These are phyloP conservation scores for Diaporthe sp. DNA, from an alignment of 2,329 filamentous ascomycete species.

Conservation along the genomic window DNA sequence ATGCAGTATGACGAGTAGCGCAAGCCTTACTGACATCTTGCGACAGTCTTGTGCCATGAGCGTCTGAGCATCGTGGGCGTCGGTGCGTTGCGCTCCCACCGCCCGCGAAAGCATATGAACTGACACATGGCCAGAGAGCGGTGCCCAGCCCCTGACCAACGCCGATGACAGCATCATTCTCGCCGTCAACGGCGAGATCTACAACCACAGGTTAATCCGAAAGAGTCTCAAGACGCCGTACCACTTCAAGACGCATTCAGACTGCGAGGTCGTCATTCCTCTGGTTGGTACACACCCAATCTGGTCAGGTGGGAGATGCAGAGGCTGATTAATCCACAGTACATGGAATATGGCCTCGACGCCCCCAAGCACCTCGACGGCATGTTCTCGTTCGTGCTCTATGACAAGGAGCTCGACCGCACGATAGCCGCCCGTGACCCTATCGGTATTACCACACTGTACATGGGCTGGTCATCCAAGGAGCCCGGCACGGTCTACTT, in stretches of 20 bases:
- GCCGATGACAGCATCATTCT: constrained; percentile 88
- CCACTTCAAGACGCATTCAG: constrained; percentile 98
- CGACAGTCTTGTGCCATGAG: constrained; percentile 91
- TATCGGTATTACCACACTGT: constrained; percentile 96
- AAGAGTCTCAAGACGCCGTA: constrained; percentile 87
- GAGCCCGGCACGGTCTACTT: constrained; percentile 92
- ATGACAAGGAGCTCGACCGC: constrained; percentile 94
- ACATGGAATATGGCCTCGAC: constrained; percentile 90
- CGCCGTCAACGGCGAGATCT: constrained; percentile 99
- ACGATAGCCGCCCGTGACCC: constrained; percentile 95
- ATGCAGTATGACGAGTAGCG: neutral
- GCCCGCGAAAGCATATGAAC: constrained; percentile 27
- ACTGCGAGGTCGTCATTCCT: constrained; percentile 99
- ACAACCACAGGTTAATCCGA: constrained; percentile 96
- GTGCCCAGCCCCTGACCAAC: constrained; percentile 95
- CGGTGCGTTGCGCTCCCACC: constrained; percentile 65
- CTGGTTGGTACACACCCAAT: constrained; percentile 69
- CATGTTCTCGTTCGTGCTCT: constrained; percentile 99
- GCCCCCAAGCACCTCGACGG: constrained; percentile 94
- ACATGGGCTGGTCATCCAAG: constrained; percentile 89
- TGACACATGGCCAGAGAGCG: constrained; percentile 74
- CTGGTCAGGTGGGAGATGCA: neutral
- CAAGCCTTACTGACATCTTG: constrained; percentile 42
- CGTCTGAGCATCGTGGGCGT: constrained; percentile 97
- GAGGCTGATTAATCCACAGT: constrained; percentile 61